These are phyloP conservation scores for Auriscalpium microsporum DNA, from an alignment of 768 basidiomycete genomes.

Conservation along the genomic window DNA sequence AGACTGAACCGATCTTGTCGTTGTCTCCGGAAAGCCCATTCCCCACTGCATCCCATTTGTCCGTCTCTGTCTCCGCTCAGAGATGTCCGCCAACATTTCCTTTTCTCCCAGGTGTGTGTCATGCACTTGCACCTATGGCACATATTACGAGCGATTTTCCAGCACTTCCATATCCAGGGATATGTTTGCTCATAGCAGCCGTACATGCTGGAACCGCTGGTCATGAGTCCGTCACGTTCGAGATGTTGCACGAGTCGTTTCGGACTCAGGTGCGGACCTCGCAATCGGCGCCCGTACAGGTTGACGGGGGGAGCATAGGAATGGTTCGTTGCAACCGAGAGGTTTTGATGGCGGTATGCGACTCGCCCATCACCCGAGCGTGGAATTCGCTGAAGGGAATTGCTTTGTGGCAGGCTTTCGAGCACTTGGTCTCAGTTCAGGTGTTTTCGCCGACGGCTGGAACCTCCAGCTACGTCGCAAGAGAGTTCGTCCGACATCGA, in stretches of 20 bases:
- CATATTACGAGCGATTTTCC: background rate
- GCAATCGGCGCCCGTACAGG: conserved; percentile 62
- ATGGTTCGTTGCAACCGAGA: conserved; percentile 60
- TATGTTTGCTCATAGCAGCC: conserved; percentile 81
- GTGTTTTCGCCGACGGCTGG: conserved; percentile 49
- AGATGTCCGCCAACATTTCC: conserved; percentile 47
- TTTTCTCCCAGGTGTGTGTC: conserved; percentile 42
- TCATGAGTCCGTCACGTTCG: conserved; percentile 78
- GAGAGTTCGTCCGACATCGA: conserved; percentile 71
- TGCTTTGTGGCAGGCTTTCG: conserved; percentile 54
- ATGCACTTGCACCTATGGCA: background rate
- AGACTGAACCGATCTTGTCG: conserved; percentile 39
- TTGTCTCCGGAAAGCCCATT: conserved; percentile 46
- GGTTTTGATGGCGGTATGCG: conserved; percentile 58
- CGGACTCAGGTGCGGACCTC: conserved; percentile 67
- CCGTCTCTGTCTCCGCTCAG: conserved; percentile 38
- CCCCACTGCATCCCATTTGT: conserved; percentile 39
- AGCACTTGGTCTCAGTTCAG: conserved; percentile 47
- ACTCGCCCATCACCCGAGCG: too few relatives aligned
- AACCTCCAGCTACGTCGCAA: conserved; percentile 40
- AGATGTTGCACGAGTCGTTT: conserved; percentile 80
- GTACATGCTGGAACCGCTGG: conserved; percentile 71
- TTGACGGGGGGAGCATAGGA: conserved; percentile 62
- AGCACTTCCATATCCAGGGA: conserved; percentile 71
- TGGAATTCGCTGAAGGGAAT: background rate